Conservation (phyloP, 2,329 filamentous ascomycete species). For the Epichloe sylvatica region DNA sequence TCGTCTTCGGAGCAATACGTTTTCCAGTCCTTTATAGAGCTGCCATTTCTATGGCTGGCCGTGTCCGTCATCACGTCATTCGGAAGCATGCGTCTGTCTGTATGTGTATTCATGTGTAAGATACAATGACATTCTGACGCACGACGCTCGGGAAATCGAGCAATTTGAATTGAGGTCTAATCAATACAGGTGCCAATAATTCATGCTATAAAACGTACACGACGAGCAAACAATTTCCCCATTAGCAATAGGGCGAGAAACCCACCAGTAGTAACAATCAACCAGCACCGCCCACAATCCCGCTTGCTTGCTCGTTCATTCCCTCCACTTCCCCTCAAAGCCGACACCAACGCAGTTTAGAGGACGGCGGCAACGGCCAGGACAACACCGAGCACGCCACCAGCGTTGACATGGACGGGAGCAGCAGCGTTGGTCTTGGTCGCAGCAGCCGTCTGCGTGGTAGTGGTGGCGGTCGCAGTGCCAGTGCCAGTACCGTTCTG, state of each 20-base stretch:
- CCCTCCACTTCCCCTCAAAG: not conserved
- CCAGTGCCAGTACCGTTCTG: not conserved
- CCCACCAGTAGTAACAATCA: not conserved
- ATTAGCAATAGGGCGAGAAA: not conserved
- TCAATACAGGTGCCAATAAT: no score
- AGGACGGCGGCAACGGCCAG: slow-evolving; percentile 3
- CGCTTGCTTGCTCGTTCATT: not conserved
- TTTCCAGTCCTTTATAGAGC: no score
- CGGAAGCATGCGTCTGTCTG: no score
- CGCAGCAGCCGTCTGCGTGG: not conserved
- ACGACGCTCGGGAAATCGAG: no score
- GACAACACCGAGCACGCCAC: slow-evolving; percentile 2
- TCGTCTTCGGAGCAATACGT: no score
- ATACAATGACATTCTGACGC: no score
- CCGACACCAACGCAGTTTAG: not conserved
- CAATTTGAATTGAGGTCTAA: no score
- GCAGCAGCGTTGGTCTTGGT: slow-evolving; percentile 4
- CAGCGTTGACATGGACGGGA: not conserved
- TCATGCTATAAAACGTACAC: not conserved
- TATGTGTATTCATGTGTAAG: no score
- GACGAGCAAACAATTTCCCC: not conserved
- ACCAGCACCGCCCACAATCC: not conserved
- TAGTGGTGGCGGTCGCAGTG: not conserved
- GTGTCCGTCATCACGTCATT: no score
- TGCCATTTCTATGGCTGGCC: no score